phyloP scores from a whole-genome alignment of 495 filamentous ascomycete genomes.

The Podospora didyma region DNA sequence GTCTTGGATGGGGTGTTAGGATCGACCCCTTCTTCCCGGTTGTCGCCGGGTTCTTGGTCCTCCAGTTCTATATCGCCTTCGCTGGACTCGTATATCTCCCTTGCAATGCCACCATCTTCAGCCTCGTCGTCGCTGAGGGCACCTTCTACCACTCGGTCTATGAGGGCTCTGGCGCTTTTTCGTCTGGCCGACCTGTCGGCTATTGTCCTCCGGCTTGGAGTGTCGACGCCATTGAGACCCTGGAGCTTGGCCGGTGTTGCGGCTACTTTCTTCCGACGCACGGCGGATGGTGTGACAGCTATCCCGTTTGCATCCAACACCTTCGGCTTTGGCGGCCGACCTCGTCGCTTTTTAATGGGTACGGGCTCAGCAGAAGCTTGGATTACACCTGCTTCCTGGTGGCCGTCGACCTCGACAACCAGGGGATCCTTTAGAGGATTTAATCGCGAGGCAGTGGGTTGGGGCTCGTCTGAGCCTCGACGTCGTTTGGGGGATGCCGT shows the following conservation, averaged over 20 bases:
- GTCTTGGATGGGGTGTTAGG: conserved; percentile 52
- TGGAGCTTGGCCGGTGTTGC: conserved; percentile 35
- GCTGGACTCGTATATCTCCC: conserved; percentile 62
- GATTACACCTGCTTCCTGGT: neutral
- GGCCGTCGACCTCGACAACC: neutral
- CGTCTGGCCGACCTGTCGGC: conserved; percentile 80
- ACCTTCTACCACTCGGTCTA: conserved; percentile 57
- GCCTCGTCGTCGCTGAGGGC: conserved; percentile 73
- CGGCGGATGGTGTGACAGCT: conserved; percentile 27
- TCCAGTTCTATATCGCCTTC: conserved; percentile 47
- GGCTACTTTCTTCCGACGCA: conserved; percentile 22
- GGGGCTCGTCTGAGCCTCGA: conserved; percentile 2
- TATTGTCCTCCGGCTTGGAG: conserved; percentile 57
- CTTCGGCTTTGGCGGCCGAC: conserved; percentile 21
- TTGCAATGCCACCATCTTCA: conserved; percentile 66
- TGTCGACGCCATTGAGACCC: conserved; percentile 33
- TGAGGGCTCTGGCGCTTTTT: conserved; percentile 73
- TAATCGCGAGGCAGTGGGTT: neutral
- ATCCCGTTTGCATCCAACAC: conserved; percentile 12
- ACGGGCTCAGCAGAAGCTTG: conserved; percentile 8
- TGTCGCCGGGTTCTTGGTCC: conserved; percentile 20
- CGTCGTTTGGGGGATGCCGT: conserved; percentile 15
- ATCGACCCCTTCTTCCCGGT: conserved; percentile 34
- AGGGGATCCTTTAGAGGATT: neutral
- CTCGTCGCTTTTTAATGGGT: conserved; percentile 19